phyloP scores from a whole-genome alignment of 2,329 filamentous ascomycete species.

The Alternaria atra region DNA sequence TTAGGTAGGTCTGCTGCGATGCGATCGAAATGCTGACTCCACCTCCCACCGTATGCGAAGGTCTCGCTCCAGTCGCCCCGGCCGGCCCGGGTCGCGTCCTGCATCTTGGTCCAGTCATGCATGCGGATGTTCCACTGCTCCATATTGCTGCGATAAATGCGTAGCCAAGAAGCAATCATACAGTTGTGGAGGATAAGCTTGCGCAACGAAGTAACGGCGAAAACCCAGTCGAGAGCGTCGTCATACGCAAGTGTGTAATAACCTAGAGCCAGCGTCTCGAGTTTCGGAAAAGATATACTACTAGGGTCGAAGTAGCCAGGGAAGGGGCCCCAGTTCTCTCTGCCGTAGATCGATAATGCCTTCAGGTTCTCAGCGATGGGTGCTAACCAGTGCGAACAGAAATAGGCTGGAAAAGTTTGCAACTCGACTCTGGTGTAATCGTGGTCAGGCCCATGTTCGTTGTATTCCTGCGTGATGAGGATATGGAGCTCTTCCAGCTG shows the following conservation, averaged over 20 bases:
- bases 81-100: too few species aligned
- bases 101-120: background rate
- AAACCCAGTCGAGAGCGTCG: background rate
- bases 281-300: background rate
- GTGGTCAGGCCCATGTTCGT: background rate
- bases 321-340: background rate
- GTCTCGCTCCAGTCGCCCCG: too few species aligned
- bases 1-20: background rate
- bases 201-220: background rate
- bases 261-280: background rate
- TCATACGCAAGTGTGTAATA: background rate
- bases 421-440: background rate
- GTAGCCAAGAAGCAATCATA: background rate
- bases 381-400: background rate
- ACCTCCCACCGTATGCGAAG: background rate
- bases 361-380: background rate
- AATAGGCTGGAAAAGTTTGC: background rate
- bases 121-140: background rate
- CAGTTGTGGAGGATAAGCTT: background rate
- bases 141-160: background rate
- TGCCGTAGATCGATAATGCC: background rate
- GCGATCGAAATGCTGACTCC: background rate
- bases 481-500: background rate
- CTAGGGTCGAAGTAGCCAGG: background rate
- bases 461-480: background rate